Conservation (phyloP, 139 green algal genomes). For the Volvox reticuliferus region DNA sequence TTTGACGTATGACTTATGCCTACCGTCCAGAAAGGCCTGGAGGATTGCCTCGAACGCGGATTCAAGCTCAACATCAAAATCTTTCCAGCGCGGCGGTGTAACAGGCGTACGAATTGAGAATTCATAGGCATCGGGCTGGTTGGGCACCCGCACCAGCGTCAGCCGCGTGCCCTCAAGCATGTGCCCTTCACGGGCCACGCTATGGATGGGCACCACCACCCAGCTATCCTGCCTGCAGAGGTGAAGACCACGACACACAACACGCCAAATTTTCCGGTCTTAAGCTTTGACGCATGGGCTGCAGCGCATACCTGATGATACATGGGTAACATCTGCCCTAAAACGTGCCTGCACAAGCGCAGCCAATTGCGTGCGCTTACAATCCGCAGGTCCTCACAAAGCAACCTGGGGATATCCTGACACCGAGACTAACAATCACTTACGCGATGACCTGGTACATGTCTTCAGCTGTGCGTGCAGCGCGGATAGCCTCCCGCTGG, state of each 20-base stretch:
- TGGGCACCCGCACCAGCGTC: slow-evolving; percentile 74
- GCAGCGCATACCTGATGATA: no score
- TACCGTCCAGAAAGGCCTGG: slow-evolving; percentile 58
- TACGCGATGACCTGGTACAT: slow-evolving; percentile 75
- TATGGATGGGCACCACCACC: slow-evolving; percentile 89
- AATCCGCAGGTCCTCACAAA: no score
- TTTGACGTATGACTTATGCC: no score
- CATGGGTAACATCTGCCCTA: no score
- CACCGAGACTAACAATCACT: background rate
- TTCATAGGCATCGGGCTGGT: slow-evolving; percentile 85
- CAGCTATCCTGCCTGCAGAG: slow-evolving; percentile 79
- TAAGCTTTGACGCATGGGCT: no score
- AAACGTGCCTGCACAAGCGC: no score
- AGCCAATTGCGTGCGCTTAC: no score
- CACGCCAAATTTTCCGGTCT: no score
- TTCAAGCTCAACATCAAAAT: slow-evolving; percentile 89
- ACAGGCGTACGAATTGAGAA: slow-evolving; percentile 94
- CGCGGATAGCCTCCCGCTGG: slow-evolving; percentile 62
- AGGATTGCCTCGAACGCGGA: slow-evolving; percentile 77
- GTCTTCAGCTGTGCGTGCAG: slow-evolving; percentile 71
- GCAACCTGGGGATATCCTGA: no score
- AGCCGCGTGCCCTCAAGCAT: slow-evolving; percentile 92
- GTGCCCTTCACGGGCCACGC: slow-evolving; percentile 62
- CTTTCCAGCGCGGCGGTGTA: slow-evolving; percentile 85
- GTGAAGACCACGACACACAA: background rate